Evolutionary conservation across 352 stramenopile genomes (phyloP).

Genomic region (Phytopythium sindhum): DNA sequence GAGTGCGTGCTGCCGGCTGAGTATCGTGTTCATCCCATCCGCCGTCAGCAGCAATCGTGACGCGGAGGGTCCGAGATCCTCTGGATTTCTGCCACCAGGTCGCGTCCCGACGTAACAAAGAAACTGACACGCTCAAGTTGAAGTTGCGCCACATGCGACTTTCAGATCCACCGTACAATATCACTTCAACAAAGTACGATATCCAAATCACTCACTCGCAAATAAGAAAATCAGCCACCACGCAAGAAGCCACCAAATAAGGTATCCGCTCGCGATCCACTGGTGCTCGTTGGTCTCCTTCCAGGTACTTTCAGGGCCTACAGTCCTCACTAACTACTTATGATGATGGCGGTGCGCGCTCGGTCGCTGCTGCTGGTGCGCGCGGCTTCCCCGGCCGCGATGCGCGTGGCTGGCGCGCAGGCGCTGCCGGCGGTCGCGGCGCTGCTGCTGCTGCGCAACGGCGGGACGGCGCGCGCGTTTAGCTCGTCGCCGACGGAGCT

Average conservation of each 20-base stretch:
- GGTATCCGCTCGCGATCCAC: too few species aligned
- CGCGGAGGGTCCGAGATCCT: too few species aligned
- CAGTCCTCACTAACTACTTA: too few species aligned
- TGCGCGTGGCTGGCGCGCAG: background rate
- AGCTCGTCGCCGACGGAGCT: slow-evolving; percentile 42
- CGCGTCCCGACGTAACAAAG: background rate
- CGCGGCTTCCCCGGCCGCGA: background rate
- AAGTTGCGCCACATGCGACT: background rate
- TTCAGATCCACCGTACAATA: background rate
- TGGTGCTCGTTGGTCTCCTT: too few species aligned
- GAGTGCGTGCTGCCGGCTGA: too few species aligned
- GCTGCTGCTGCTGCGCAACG: background rate
- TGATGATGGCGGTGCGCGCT: background rate
- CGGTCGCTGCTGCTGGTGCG: background rate
- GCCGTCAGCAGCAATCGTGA: too few species aligned
- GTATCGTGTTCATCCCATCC: too few species aligned
- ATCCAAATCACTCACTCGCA: background rate
- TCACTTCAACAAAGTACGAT: background rate
- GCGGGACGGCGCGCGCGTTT: background rate
- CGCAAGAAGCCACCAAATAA: background rate
- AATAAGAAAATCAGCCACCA: background rate
- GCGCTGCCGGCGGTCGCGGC: background rate
- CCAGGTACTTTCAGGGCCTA: too few species aligned
- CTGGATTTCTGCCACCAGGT: too few species aligned
- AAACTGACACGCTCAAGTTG: background rate